Percentiles rank a stretch among this genome's conserved stretches.
phyloP scores from a whole-genome alignment of 257 asterid species.

The Solanum sitiens region DNA sequence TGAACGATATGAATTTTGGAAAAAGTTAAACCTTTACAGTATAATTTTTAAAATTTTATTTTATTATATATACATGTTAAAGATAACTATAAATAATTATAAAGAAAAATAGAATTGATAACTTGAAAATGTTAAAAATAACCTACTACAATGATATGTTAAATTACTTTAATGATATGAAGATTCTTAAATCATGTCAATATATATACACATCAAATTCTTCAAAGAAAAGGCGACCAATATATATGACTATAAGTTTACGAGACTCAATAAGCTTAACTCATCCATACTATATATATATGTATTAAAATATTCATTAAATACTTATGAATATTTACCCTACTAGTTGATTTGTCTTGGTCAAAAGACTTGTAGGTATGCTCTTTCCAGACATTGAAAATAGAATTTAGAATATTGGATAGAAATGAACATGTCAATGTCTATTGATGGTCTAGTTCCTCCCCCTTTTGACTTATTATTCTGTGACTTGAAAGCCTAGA shows the following conservation, averaged over 20 bases:
- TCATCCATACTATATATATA: not conserved
- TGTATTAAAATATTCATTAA: not conserved
- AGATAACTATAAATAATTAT: not conserved
- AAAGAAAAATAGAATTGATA: not conserved
- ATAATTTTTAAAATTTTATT: not conserved
- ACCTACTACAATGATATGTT: not conserved
- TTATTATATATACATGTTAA: not conserved
- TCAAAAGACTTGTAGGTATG: not conserved
- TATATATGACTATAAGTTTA: not conserved
- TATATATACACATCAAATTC: not conserved
- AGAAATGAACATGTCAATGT: not conserved
- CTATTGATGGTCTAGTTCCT: not conserved
- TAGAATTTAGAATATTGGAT: not conserved
- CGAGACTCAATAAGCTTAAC: not conserved
- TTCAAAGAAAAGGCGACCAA: not conserved
- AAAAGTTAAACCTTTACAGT: not conserved
- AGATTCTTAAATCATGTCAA: not conserved
- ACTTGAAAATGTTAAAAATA: not conserved
- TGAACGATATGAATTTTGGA: no score
- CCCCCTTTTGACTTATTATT: not conserved
- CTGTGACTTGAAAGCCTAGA: not conserved
- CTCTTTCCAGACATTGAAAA: not conserved
- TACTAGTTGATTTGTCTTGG: not conserved
- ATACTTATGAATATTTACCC: not conserved
- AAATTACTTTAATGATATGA: not conserved